Percentiles rank a stretch among this genome's conserved stretches.
These are phyloP conservation scores for Saccharomycopsis capsularis DNA, from an alignment of 805 yeast species.

Conservation along the genomic window DNA sequence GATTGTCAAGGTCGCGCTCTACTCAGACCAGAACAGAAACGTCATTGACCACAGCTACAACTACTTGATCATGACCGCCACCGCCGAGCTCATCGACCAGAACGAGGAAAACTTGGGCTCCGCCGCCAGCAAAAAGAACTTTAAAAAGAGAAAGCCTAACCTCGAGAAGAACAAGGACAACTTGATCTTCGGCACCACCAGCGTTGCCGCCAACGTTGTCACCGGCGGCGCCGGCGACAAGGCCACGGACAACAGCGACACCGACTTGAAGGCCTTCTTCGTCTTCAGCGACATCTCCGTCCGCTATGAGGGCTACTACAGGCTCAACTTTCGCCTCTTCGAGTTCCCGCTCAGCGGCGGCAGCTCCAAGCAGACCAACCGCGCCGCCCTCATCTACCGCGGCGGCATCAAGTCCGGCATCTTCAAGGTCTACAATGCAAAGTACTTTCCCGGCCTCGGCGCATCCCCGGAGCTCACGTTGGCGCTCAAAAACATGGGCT, in stretches of 20 bases:
- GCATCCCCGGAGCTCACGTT: conserved; percentile 28
- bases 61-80: conserved; percentile 18
- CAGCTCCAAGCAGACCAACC: background rate
- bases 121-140: conserved; percentile 16
- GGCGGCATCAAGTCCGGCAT: conserved; percentile 28
- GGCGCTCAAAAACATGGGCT: conserved; percentile 19
- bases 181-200: conserved; percentile 19
- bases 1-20: conserved; percentile 21
- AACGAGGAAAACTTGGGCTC: conserved; percentile 15
- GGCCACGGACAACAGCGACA: conserved; percentile 1
- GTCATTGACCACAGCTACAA: conserved; percentile 18
- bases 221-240: conserved; percentile 8
- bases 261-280: conserved; percentile 19
- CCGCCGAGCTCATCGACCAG: conserved; percentile 19
- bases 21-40: background rate
- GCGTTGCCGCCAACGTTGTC: conserved; percentile 21
- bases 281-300: conserved; percentile 21
- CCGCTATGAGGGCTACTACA: conserved; percentile 21
- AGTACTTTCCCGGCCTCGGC: conserved; percentile 39
- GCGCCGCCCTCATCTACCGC: conserved; percentile 19
- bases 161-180: conserved; percentile 15
- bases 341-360: conserved; percentile 15
- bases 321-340: conserved; percentile 16
- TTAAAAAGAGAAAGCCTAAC: conserved; percentile 18
- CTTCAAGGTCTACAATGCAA: conserved; percentile 36